A percentile compares a stretch with the other conserved stretches of the same genome.
Conservation (phyloP, 2,329 filamentous ascomycete genomes). For the Diaporthe destruens region DNA sequence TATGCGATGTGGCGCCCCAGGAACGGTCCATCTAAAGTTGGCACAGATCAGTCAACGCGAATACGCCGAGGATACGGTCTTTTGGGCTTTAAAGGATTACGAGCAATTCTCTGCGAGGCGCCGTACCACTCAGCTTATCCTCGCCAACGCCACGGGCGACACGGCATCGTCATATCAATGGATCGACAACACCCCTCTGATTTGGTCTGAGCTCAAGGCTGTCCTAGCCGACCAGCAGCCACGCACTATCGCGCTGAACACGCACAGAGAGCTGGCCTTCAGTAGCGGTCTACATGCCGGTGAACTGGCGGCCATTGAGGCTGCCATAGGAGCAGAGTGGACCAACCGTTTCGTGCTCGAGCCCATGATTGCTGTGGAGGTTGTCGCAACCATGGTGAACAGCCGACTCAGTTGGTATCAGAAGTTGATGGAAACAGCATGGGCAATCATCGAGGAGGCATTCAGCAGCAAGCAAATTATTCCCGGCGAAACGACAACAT, state of each 20-base stretch:
- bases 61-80: slow-evolving; percentile 64
- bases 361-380: slow-evolving; percentile 60
- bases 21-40: not conserved
- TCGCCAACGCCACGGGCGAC: slow-evolving; percentile 53
- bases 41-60: slow-evolving; percentile 62
- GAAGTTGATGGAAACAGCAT: slow-evolving; percentile 62
- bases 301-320: slow-evolving; percentile 54
- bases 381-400: slow-evolving; percentile 58
- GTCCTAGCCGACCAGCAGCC: slow-evolving; percentile 55
- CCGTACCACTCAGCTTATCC: slow-evolving; percentile 63
- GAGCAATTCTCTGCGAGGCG: slow-evolving; percentile 62
- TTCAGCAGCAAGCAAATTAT: slow-evolving; percentile 58
- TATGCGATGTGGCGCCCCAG: not conserved
- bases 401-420: slow-evolving; percentile 57
- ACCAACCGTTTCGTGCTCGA: slow-evolving; percentile 54
- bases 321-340: slow-evolving; percentile 56
- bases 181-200: slow-evolving; percentile 60
- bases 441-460: slow-evolving; percentile 61
- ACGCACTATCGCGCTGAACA: slow-evolving; percentile 58
- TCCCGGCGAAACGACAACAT: slow-evolving; percentile 58
- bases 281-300: slow-evolving; percentile 62
- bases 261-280: slow-evolving; percentile 59
- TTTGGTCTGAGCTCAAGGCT: slow-evolving; percentile 56
- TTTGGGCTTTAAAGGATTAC: slow-evolving; percentile 62
- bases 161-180: slow-evolving; percentile 53